A percentile compares a stretch with the other conserved stretches of the same genome.
phyloP scores from a whole-genome alignment of 2,329 filamentous ascomycete genomes.

The Didymella exigua region DNA sequence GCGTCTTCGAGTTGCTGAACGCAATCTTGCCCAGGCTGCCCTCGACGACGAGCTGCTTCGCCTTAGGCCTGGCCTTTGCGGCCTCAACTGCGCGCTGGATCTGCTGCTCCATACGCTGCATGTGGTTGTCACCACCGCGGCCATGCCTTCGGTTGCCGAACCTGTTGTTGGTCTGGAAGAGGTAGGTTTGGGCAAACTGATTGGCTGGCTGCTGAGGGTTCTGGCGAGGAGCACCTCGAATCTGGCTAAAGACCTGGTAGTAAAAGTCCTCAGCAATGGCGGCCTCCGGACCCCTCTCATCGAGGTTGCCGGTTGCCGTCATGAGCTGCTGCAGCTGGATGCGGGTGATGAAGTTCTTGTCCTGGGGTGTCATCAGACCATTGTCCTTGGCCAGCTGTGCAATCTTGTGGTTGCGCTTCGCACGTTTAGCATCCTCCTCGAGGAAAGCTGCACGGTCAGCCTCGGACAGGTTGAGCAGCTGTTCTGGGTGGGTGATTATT shows the following conservation, averaged over 20 bases:
- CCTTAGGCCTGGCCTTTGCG: constrained; percentile 96
- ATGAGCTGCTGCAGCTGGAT: constrained; percentile 97
- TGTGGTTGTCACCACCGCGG: constrained; percentile 90
- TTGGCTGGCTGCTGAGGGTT: constrained; percentile 91
- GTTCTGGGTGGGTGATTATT: constrained; percentile 71
- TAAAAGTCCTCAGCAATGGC: constrained; percentile 94
- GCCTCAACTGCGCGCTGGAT: constrained; percentile 96
- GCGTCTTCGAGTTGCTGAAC: constrained; percentile 98
- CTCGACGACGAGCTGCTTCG: constrained; percentile 94
- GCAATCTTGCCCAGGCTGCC: constrained; percentile 97
- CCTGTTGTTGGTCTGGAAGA: constrained; percentile 91
- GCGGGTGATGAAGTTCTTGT: constrained; percentile 98
- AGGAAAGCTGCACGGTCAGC: constrained; percentile 83
- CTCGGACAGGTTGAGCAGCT: constrained; percentile 77
- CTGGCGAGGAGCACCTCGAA: constrained; percentile 85
- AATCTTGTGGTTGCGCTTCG: constrained; percentile 98
- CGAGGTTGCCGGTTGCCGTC: constrained; percentile 84
- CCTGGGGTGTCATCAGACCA: constrained; percentile 96
- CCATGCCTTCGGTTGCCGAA: constrained; percentile 78
- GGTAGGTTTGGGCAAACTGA: constrained; percentile 96
- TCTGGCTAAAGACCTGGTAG: constrained; percentile 96
- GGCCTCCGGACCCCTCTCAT: constrained; percentile 78
- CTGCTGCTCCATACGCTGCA: constrained; percentile 99
- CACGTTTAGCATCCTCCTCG: constrained; percentile 89
- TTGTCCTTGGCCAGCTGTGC: constrained; percentile 92